Evolutionary conservation across 306 rosid genomes (phyloP).

Genomic region (Gillenia trifoliata): DNA sequence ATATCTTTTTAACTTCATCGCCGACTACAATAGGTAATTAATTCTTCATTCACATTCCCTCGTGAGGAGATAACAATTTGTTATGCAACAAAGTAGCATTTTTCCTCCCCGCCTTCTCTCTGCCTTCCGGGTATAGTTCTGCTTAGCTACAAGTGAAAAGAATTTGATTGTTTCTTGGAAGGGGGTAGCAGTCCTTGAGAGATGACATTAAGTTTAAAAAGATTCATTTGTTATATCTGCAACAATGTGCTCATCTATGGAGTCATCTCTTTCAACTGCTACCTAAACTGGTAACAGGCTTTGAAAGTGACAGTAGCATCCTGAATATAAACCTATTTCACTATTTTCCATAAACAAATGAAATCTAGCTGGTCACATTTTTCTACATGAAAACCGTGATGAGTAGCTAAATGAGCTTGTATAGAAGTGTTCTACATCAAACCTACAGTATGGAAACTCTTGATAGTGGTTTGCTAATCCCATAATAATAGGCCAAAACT

Average conservation of each 20-base stretch:
- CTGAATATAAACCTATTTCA: background rate
- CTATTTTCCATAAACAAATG: too few relatives aligned
- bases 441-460: background rate
- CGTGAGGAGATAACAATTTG: background rate
- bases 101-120: too few relatives aligned
- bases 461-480: background rate
- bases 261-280: background rate
- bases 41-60: background rate
- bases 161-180: background rate
- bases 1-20: background rate
- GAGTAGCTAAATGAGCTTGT: background rate
- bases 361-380: too few relatives aligned
- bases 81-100: too few relatives aligned
- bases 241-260: background rate
- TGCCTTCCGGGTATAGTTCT: too few relatives aligned
- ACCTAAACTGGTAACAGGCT: background rate
- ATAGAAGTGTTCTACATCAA: background rate
- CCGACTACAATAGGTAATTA: background rate
- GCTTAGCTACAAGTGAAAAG: background rate
- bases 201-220: background rate
- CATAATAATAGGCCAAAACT: background rate
- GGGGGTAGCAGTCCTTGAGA: background rate
- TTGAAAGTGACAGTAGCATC: background rate
- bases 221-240: background rate
- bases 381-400: background rate